phyloP scores from a whole-genome alignment of 352 stramenopile genomes.

The Peronospora tabacina region DNA sequence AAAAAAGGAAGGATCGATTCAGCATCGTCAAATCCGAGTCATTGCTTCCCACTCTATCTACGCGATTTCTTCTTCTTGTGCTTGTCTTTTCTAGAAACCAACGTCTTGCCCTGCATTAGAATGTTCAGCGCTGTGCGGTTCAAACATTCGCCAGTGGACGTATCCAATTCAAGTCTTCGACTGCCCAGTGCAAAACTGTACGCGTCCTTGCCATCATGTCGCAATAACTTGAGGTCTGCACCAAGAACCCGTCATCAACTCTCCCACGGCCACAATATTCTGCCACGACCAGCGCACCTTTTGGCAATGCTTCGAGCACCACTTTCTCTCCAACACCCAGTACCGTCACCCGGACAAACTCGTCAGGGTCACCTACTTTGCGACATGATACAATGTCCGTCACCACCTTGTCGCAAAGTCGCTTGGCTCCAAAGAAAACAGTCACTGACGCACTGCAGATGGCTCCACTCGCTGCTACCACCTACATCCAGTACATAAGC shows the following conservation, averaged over 20 bases:
- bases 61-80: slow-evolving; percentile 50
- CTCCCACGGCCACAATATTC: neutral
- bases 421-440: slow-evolving; percentile 65
- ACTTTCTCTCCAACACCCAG: slow-evolving; percentile 39
- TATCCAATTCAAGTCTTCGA: slow-evolving; percentile 48
- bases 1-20: slow-evolving; percentile 1
- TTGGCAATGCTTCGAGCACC: slow-evolving; percentile 38
- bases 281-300: slow-evolving; percentile 19
- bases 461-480: slow-evolving; percentile 39
- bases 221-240: slow-evolving; percentile 50
- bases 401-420: slow-evolving; percentile 60
- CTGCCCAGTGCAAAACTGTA: slow-evolving; percentile 57
- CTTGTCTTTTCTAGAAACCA: slow-evolving; percentile 57
- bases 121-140: slow-evolving; percentile 62
- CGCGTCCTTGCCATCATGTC: slow-evolving; percentile 41
- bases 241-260: slow-evolving; percentile 8
- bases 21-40: neutral
- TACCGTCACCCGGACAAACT: slow-evolving; percentile 51
- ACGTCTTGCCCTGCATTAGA: slow-evolving; percentile 61
- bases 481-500: slow-evolving; percentile 24
- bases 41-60: slow-evolving; percentile 6
- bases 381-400: slow-evolving; percentile 64
- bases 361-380: slow-evolving; percentile 49
- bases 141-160: slow-evolving; percentile 38
- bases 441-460: slow-evolving; percentile 60